phyloP scores from a whole-genome alignment of 2,329 filamentous ascomycete species.

The Xylaria arbuscula region DNA sequence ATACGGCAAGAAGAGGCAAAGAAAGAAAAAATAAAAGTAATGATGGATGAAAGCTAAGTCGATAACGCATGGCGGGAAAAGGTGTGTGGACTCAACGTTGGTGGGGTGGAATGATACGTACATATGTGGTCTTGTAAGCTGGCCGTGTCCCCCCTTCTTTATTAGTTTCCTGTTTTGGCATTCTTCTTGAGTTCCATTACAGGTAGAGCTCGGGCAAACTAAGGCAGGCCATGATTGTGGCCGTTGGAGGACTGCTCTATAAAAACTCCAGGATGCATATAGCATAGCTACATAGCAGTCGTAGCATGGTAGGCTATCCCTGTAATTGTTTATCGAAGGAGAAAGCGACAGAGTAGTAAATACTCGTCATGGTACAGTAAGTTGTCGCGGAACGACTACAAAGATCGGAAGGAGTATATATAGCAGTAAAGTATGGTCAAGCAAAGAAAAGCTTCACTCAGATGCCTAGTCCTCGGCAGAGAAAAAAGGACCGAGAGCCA shows the following conservation, averaged over 20 bases:
- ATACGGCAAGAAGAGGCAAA: constrained; percentile 3
- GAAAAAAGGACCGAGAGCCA: not conserved
- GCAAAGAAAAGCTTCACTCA: not conserved
- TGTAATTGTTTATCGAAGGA: not conserved
- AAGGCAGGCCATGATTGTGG: constrained; percentile 16
- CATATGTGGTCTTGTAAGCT: constrained; percentile 6
- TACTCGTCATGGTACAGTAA: not conserved
- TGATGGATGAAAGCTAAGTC: constrained; percentile 18
- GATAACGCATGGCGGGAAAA: not conserved
- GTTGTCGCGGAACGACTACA: not conserved
- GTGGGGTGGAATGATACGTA: constrained; percentile 7
- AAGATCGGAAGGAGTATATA: not conserved
- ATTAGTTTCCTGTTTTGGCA: constrained; percentile 33
- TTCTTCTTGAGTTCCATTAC: constrained; percentile 15
- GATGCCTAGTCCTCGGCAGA: constrained; percentile 18
- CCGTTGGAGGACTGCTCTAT: not conserved
- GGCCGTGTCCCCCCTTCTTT: constrained; percentile 13
- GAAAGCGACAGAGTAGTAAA: not conserved
- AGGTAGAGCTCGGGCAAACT: constrained; percentile 2
- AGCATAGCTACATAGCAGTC: constrained; percentile 11
- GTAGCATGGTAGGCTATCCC: constrained; percentile 6
- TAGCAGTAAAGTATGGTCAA: not conserved
- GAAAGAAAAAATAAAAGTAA: not conserved
- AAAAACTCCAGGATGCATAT: not conserved
- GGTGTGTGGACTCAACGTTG: constrained; percentile 18